Evolutionary conservation across 1,139 yeast species (phyloP).

Genomic region (Schwanniomyces etchellsii): DNA sequence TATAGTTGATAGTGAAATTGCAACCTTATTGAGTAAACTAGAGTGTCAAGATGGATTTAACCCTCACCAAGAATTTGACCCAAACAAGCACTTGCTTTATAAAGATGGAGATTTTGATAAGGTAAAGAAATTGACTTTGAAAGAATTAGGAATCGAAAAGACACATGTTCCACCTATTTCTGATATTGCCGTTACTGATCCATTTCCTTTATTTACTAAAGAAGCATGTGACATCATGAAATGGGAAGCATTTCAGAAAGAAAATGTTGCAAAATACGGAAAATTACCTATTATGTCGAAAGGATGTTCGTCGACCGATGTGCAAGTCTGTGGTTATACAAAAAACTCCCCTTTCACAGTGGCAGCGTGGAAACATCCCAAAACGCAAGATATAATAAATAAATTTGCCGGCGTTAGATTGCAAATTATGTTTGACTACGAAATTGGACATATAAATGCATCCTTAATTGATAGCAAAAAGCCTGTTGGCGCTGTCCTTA

Average conservation of each 20-base stretch:
- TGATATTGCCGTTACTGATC: slow-evolving; percentile 24
- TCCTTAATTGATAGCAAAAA: slow-evolving; percentile 11
- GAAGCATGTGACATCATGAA: slow-evolving; percentile 26
- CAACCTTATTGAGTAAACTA: slow-evolving; percentile 10
- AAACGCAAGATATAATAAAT: slow-evolving; percentile 14
- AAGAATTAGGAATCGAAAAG: slow-evolving; percentile 21
- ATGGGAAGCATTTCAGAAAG: slow-evolving; percentile 22
- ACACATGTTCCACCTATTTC: slow-evolving; percentile 20
- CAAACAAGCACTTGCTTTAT: slow-evolving; percentile 15
- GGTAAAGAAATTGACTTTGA: slow-evolving; percentile 2
- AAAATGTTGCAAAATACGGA: slow-evolving; percentile 19
- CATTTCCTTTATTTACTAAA: slow-evolving; percentile 22
- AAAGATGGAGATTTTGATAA: slow-evolving; percentile 2
- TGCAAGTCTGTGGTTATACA: slow-evolving; percentile 25
- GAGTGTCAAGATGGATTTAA: slow-evolving; percentile 19
- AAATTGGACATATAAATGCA: slow-evolving; percentile 21
- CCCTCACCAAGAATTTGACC: slow-evolving; percentile 19
- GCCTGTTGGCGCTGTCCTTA: background rate
- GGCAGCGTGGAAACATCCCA: slow-evolving; percentile 16
- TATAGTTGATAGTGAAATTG: slow-evolving; percentile 16
- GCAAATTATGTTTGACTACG: slow-evolving; percentile 16
- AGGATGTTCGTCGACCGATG: slow-evolving; percentile 17
- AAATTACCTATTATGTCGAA: slow-evolving; percentile 19
- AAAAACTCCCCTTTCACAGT: slow-evolving; percentile 17
- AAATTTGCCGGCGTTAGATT: slow-evolving; percentile 16